Evolutionary conservation across 768 basidiomycete genomes (phyloP), one percentile per base, ranked within the genome.

Genomic region (Sporobolomyces phaffii): DNA sequence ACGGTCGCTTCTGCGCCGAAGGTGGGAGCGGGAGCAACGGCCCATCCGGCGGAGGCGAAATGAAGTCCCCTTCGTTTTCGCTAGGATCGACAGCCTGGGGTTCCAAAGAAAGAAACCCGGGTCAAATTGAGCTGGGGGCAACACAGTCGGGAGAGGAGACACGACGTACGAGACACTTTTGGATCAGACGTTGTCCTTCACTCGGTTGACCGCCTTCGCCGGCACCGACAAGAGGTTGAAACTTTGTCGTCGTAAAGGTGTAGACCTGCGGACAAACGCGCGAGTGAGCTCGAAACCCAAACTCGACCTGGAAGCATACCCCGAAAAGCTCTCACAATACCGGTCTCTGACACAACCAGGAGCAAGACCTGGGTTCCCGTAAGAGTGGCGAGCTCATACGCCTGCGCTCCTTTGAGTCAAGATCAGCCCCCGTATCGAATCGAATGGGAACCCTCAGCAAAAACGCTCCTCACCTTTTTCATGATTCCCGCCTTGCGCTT

Each of bases 401-500:
- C 94, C 94, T 97, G 50, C 14, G 26, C 28, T 6, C 36, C 15
- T 20, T 8, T 7, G 22, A 10, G 44, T 20, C n/a, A 54, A 38
- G 5, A 22, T 41, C 5, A 38, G 36, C 38, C 10, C 9, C 17
- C 38, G 38, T 17, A 38, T n/a, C n/a, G n/a, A n/a, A n/a, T n/a
- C n/a, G n/a, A n/a, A n/a, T n/a, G n/a, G 34, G 24, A 33, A 38
- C 53, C 5, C 33, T 38, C 52, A 18, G 29, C 18, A 6, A 5
- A 34, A 22, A 53, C 29, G 18, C 18, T 14, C 18, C 81, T 77
- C 75, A 90, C 91, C 87, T 96, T 96, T 86, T 96, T 96, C 92
- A 96, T 96, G 80, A 96, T 94, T 82, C 94, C 94, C 77, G 96
- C 94, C 85, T 98, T 98, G 82, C 94, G 87, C 86, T 99, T 99